Evolutionary conservation across 202 grass and related monocot species (phyloP).

Genomic region (Carex sylvatica): DNA sequence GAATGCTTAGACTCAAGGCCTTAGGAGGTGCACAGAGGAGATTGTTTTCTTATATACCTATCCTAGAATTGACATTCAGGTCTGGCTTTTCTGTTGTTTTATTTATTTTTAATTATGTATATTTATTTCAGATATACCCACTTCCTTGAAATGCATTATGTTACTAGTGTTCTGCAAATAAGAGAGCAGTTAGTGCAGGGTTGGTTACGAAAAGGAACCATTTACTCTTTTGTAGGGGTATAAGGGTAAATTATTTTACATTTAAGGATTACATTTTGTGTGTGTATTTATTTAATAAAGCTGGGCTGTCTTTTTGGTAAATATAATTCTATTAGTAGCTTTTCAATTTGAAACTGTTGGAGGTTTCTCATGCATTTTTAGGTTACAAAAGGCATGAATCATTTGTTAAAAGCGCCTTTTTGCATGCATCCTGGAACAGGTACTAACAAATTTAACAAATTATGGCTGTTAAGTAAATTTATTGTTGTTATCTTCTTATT

Average conservation of each 20-base stretch:
- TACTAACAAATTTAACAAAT: conserved; percentile 20
- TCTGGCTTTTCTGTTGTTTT: conserved; percentile 26
- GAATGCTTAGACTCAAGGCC: conserved; percentile 41
- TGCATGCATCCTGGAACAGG: conserved; percentile 90
- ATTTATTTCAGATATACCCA: conserved; percentile 17
- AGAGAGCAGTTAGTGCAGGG: not conserved
- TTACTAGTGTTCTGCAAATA: not conserved
- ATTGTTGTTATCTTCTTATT: not conserved
- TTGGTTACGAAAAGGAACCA: too few relatives aligned
- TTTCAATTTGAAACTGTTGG: conserved; percentile 1
- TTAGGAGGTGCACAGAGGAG: conserved; percentile 85
- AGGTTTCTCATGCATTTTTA: conserved; percentile 18
- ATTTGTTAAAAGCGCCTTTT: conserved; percentile 88
- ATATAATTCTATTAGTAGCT: not conserved
- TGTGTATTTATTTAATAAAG: not conserved
- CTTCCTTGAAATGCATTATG: not conserved
- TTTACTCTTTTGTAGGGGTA: not conserved
- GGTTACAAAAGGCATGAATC: conserved; percentile 97
- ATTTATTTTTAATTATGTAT: not conserved
- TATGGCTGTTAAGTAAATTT: not conserved
- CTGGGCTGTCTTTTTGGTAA: not conserved
- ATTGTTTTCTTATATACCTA: conserved; percentile 92
- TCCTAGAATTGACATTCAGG: conserved; percentile 98
- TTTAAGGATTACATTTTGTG: too few relatives aligned
- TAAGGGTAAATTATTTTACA: not conserved